Conservation (phyloP, 768 basidiomycete genomes). For the Lentinus tigrinus region DNA sequence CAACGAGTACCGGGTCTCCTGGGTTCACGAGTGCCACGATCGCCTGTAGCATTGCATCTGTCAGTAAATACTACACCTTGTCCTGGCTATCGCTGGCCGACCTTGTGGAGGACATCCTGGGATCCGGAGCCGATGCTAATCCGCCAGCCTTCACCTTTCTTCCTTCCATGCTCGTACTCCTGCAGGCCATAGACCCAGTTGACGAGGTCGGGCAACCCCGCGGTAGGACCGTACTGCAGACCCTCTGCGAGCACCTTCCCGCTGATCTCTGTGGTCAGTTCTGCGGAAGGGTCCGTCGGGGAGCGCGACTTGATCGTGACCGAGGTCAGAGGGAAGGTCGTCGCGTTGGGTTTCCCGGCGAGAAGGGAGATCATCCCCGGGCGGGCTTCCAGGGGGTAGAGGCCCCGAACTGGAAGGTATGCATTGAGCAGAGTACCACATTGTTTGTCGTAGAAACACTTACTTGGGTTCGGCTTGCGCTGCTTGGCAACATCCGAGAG, state of each 20-base stretch:
- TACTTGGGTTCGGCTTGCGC: conserved; percentile 55
- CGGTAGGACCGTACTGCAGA: conserved; percentile 81
- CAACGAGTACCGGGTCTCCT: conserved; percentile 82
- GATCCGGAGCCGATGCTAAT: conserved; percentile 81
- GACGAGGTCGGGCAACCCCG: conserved; percentile 59
- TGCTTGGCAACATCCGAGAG: conserved; percentile 62
- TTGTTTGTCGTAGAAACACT: too few relatives aligned
- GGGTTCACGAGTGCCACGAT: conserved; percentile 72
- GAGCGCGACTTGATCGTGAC: conserved; percentile 48
- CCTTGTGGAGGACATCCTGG: conserved; percentile 91
- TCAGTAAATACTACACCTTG: too few relatives aligned
- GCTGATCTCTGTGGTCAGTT: conserved; percentile 29
- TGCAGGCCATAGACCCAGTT: conserved; percentile 78
- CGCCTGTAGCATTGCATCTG: conserved; percentile 44
- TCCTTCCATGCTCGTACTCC: conserved; percentile 64
- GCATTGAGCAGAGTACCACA: too few relatives aligned
- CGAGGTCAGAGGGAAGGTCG: conserved; percentile 38
- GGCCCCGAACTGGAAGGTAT: conserved; percentile 47
- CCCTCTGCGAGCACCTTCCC: conserved; percentile 45
- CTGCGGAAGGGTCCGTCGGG: conserved; percentile 60
- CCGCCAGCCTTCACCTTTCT: conserved; percentile 63
- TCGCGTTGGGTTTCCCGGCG: conserved; percentile 72
- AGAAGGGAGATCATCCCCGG: conserved; percentile 83
- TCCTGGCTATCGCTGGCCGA: too few relatives aligned
- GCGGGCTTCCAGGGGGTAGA: conserved; percentile 77